These are phyloP conservation scores for Microcos paniculata DNA, from an alignment of 345 rosid species.

Conservation along the genomic window DNA sequence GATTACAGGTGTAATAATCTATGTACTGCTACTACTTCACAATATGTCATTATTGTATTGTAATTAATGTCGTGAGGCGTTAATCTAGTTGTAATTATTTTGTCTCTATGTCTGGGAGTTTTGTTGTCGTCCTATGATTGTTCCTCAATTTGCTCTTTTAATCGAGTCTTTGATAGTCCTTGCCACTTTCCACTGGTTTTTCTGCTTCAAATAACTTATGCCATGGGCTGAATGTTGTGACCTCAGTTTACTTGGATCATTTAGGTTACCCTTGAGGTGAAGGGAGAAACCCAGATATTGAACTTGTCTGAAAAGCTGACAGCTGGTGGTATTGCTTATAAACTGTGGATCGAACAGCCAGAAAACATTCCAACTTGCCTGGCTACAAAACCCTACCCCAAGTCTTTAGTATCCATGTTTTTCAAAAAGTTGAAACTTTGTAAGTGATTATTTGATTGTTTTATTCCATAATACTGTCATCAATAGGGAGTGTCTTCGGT, in stretches of 20 bases:
- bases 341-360: conserved; percentile 89
- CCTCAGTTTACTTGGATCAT: not conserved
- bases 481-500: not conserved
- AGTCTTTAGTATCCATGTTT: conserved; percentile 41
- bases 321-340: conserved; percentile 63
- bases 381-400: conserved; percentile 50
- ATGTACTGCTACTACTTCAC: too few species aligned
- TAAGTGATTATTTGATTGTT: conserved; percentile 36
- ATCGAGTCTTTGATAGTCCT: not conserved
- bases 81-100: not conserved
- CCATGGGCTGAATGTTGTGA: not conserved
- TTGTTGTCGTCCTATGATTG: not conserved
- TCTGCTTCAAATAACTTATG: too few species aligned
- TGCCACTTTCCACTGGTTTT: not conserved
- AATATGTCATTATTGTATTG: not conserved
- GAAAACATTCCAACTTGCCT: conserved; percentile 82
- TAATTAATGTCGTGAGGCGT: not conserved
- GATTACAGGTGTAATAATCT: not conserved
- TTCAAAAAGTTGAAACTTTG: conserved; percentile 68
- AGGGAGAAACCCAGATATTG: conserved; percentile 75
- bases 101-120: not conserved
- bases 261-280: conserved; percentile 94
- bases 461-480: not conserved
- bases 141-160: not conserved
- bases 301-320: conserved; percentile 74